phyloP scores from a whole-genome alignment of 768 basidiomycete genomes.

The Hericium erinaceus region DNA sequence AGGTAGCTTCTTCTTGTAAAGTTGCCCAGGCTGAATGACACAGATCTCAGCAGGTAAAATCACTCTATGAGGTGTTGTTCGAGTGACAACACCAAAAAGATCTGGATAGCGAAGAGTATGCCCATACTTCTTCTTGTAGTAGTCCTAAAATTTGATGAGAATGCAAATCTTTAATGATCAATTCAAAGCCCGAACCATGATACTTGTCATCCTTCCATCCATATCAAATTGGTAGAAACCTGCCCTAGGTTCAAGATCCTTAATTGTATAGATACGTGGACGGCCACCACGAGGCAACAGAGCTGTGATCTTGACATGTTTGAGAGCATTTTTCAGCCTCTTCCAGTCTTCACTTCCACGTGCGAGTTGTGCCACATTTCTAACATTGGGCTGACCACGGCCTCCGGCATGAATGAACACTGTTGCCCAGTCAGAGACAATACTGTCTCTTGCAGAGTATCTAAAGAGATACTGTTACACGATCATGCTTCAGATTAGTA shows the following conservation, averaged over 20 bases:
- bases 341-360: neutral
- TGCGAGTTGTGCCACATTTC: neutral
- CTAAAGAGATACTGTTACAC: neutral
- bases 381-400: neutral
- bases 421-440: neutral
- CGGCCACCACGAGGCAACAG: neutral
- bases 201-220: neutral
- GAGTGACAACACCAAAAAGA: neutral
- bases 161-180: neutral
- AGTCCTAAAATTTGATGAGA: neutral
- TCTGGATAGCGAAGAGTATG: neutral
- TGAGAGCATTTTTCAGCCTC: neutral
- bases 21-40: conserved; percentile 11
- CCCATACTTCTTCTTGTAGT: neutral
- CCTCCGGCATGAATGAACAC: neutral
- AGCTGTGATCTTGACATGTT: neutral
- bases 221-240: neutral
- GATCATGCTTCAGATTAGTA: neutral
- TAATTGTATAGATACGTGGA: neutral
- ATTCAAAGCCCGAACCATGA: neutral
- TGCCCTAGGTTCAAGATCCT: neutral
- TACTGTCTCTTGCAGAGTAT: neutral
- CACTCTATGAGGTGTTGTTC: neutral
- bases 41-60: conserved; percentile 13
- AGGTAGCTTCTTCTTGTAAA: conserved; percentile 11